phyloP scores from a whole-genome alignment of 176 grass and related monocot species.

The Oryza glaberrima region DNA sequence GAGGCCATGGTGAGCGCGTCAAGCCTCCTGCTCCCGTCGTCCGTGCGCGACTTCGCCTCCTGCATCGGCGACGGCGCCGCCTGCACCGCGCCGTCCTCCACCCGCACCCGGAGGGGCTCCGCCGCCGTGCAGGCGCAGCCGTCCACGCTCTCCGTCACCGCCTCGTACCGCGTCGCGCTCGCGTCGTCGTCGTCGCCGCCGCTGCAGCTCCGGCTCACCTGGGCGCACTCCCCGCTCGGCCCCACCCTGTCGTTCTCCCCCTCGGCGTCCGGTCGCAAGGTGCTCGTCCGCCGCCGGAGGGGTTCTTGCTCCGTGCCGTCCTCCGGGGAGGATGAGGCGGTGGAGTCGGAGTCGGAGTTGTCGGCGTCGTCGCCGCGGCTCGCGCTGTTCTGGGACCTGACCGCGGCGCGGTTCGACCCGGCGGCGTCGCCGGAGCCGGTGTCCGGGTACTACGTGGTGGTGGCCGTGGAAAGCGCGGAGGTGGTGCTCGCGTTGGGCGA shows the following conservation, averaged over 20 bases:
- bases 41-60: conserved; percentile 72
- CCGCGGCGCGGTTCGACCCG: conserved; percentile 48
- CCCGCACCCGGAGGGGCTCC: conserved; percentile 8
- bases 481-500: conserved; percentile 76
- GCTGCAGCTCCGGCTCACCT: conserved; percentile 59
- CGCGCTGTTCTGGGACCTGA: conserved; percentile 81
- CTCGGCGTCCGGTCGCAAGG: conserved; percentile 14
- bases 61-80: conserved; percentile 85
- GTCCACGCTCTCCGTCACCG: conserved; percentile 52
- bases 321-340: neutral
- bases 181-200: neutral
- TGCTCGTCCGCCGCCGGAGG: conserved; percentile 59
- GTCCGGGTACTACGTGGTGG: conserved; percentile 68
- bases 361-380: conserved; percentile 4
- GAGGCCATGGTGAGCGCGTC: conserved; percentile 58
- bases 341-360: neutral
- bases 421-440: conserved; percentile 53
- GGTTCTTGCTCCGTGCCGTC: conserved; percentile 46
- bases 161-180: conserved; percentile 42
- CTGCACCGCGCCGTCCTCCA: conserved; percentile 47
- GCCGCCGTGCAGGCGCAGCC: neutral
- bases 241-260: conserved; percentile 50
- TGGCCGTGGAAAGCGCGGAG: conserved; percentile 61
- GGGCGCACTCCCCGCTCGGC: conserved; percentile 47
- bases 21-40: conserved; percentile 63